phyloP scores from a whole-genome alignment of 2,329 filamentous ascomycete species.

The Exophiala spinifera region DNA sequence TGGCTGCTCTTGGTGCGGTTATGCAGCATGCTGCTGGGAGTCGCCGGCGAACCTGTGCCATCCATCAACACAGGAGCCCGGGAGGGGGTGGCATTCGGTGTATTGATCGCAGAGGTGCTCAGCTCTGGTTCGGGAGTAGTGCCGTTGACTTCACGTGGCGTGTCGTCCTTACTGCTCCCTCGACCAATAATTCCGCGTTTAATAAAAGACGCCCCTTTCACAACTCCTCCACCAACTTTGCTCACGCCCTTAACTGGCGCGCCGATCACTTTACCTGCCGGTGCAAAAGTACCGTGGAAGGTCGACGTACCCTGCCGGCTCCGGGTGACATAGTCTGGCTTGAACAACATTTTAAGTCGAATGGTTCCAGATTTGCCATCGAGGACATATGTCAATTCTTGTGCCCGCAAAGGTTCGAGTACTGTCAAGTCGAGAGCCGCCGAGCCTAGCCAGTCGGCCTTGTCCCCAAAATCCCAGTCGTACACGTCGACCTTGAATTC shows the following conservation, averaged over 20 bases:
- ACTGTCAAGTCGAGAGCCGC: slow-evolving; percentile 71
- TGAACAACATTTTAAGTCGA: slow-evolving; percentile 83
- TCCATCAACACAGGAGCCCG: slow-evolving; percentile 15
- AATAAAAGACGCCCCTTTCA: slow-evolving; percentile 87
- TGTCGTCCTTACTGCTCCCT: slow-evolving; percentile 51
- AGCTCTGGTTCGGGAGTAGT: slow-evolving; percentile 7
- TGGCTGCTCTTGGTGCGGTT: slow-evolving; percentile 47
- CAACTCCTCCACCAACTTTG: slow-evolving; percentile 75
- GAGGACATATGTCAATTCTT: slow-evolving; percentile 70
- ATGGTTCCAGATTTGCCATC: slow-evolving; percentile 88
- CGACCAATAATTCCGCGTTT: slow-evolving; percentile 76
- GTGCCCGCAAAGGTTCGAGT: slow-evolving; percentile 79
- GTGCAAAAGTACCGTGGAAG: slow-evolving; percentile 84
- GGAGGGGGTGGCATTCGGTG: slow-evolving; percentile 22
- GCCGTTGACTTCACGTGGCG: slow-evolving; percentile 20
- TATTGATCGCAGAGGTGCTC: slow-evolving; percentile 11
- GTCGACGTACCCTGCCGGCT: slow-evolving; percentile 86
- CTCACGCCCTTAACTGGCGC: slow-evolving; percentile 92
- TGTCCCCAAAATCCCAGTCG: slow-evolving; percentile 96
- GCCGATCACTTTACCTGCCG: slow-evolving; percentile 85
- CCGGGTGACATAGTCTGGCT: slow-evolving; percentile 84
- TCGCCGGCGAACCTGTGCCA: slow-evolving; percentile 16
- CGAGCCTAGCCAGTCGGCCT: slow-evolving; percentile 83
- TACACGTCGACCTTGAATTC: slow-evolving; percentile 81
- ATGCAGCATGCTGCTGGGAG: slow-evolving; percentile 35